Evolutionary conservation across 257 asterid genomes (phyloP).

Genomic region (Solanum piurae): DNA sequence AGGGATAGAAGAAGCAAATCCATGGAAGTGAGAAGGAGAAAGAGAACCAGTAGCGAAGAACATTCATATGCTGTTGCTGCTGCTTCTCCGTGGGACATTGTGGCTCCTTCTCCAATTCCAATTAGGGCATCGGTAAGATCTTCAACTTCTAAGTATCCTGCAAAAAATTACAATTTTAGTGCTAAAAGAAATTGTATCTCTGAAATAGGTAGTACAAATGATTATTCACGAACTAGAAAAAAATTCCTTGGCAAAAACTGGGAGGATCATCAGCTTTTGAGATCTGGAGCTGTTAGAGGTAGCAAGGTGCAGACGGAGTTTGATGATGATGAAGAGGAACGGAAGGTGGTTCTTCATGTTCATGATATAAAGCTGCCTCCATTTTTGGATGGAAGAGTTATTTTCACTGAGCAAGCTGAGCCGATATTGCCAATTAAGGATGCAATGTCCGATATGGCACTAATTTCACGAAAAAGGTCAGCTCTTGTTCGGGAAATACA

Average conservation of each 20-base stretch:
- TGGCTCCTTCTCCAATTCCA: conserved; percentile 85
- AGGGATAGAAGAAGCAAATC: conserved; percentile 16
- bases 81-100: conserved; percentile 82
- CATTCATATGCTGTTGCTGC: conserved; percentile 33
- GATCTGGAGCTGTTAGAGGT: conserved; percentile 92
- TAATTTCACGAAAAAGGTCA: conserved; percentile 87
- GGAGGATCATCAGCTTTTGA: conserved; percentile 89
- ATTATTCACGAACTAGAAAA: not conserved
- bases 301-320: conserved; percentile 82
- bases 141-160: conserved; percentile 51
- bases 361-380: conserved; percentile 94
- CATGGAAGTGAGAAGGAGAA: conserved; percentile 20
- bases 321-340: conserved; percentile 90
- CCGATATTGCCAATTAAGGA: conserved; percentile 80
- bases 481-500: conserved; percentile 70
- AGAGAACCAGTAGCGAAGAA: conserved; percentile 28
- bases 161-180: conserved; percentile 15
- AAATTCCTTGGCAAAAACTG: conserved; percentile 36
- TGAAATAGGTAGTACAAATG: conserved; percentile 21
- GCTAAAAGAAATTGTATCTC: not conserved
- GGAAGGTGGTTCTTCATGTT: conserved; percentile 81
- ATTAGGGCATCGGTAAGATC: conserved; percentile 65
- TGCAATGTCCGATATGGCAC: conserved; percentile 96
- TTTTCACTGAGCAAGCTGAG: conserved; percentile 77
- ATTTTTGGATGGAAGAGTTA: conserved; percentile 89